Percentiles rank a stretch among this genome's conserved stretches.
These are phyloP conservation scores for Globisporangium irregulare DNA, from an alignment of 352 stramenopile genomes.

Conservation along the genomic window DNA sequence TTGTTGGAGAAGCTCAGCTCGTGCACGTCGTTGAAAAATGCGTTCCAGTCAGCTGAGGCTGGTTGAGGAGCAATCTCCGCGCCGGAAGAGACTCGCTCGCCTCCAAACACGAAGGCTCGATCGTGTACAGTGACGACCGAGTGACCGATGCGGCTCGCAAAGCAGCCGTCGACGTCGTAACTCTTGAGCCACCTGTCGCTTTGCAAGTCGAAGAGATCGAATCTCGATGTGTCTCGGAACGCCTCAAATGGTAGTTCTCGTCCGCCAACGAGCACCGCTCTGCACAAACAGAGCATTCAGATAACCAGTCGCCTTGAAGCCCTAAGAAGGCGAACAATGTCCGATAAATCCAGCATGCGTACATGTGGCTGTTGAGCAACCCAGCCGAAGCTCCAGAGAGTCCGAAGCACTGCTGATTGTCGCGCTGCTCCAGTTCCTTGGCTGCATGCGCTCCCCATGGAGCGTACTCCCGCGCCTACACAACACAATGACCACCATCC, in stretches of 20 bases:
- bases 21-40: constrained; percentile 35
- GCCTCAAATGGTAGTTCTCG: constrained; percentile 35
- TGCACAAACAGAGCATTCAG: constrained; percentile 15
- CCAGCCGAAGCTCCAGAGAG: constrained; percentile 25
- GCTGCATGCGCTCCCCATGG: constrained; percentile 44
- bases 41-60: neutral
- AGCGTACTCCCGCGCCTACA: constrained; percentile 39
- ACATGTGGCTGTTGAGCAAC: constrained; percentile 52
- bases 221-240: constrained; percentile 22
- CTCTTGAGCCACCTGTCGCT: constrained; percentile 45
- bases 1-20: constrained; percentile 40
- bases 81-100: constrained; percentile 27
- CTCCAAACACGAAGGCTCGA: constrained; percentile 54
- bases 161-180: constrained; percentile 53
- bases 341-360: constrained; percentile 4
- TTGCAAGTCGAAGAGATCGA: constrained; percentile 62
- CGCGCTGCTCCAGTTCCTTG: constrained; percentile 21
- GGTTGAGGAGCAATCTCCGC: neutral
- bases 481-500: neutral
- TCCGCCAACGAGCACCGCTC: constrained; percentile 57
- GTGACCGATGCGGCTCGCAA: constrained; percentile 55
- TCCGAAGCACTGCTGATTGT: constrained; percentile 15
- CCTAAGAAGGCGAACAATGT: neutral
- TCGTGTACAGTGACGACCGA: constrained; percentile 37
- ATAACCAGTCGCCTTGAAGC: neutral